A percentile compares a stretch with the other conserved stretches of the same genome.
These are phyloP conservation scores for Solanum etuberosum DNA, from an alignment of 257 asterid genomes.

Conservation along the genomic window DNA sequence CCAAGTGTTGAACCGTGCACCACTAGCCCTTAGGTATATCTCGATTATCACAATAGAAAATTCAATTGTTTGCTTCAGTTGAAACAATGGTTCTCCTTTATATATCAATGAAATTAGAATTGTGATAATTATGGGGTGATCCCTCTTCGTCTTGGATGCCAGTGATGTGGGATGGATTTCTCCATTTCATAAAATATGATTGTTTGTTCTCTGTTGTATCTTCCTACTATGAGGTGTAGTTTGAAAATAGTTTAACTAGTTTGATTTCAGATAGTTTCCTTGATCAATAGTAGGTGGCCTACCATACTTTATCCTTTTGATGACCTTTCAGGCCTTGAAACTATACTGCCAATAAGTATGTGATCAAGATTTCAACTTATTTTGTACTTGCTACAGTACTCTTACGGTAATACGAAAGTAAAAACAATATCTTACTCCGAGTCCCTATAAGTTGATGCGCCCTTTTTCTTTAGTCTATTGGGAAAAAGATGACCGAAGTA, in stretches of 20 bases:
- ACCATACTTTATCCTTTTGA: too few species aligned
- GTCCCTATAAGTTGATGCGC: background rate
- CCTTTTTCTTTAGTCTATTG: background rate
- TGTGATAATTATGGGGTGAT: background rate
- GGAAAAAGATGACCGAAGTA: background rate
- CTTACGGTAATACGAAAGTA: too few species aligned
- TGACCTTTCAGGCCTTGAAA: too few species aligned
- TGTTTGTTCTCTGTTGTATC: too few species aligned
- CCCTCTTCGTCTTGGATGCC: background rate
- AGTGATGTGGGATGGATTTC: background rate
- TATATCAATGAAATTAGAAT: background rate
- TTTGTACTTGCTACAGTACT: too few species aligned
- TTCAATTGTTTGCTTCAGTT: background rate
- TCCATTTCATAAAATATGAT: too few species aligned
- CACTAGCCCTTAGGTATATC: background rate
- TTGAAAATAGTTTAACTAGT: too few species aligned
- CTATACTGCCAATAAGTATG: too few species aligned
- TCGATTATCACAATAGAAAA: background rate
- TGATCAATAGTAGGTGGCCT: too few species aligned
- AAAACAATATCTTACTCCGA: background rate
- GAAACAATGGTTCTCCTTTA: background rate
- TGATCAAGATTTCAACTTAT: too few species aligned
- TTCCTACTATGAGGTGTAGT: too few species aligned
- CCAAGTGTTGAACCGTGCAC: background rate
- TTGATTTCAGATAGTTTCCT: too few species aligned